phyloP scores from a whole-genome alignment of 495 filamentous ascomycete species.

The Cetradonia linearis region DNA sequence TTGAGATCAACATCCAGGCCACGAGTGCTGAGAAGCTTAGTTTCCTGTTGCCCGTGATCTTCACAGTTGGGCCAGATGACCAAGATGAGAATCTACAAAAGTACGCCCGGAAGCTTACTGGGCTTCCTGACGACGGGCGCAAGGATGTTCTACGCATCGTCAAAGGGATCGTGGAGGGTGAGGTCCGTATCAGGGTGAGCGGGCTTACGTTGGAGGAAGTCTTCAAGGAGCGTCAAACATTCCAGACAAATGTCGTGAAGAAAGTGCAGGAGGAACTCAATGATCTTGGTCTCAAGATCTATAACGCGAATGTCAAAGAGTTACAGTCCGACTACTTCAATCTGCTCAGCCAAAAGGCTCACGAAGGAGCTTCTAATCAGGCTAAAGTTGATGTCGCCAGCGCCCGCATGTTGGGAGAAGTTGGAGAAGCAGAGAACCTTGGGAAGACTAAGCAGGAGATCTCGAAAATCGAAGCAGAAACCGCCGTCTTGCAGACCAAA shows the following conservation, averaged over 20 bases:
- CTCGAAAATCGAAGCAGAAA: conserved; percentile 71
- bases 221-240: conserved; percentile 67
- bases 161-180: conserved; percentile 81
- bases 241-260: conserved; percentile 66
- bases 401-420: conserved; percentile 65
- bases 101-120: conserved; percentile 67
- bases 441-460: conserved; percentile 46
- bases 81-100: conserved; percentile 55
- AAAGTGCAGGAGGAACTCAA: conserved; percentile 67
- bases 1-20: conserved; percentile 62
- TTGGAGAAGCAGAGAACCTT: conserved; percentile 67
- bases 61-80: conserved; percentile 71
- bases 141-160: conserved; percentile 73
- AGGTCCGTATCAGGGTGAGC: conserved; percentile 66
- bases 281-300: conserved; percentile 62
- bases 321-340: conserved; percentile 72
- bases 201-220: conserved; percentile 84
- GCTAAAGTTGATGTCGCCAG: conserved; percentile 70
- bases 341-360: conserved; percentile 66
- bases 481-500: conserved; percentile 71
- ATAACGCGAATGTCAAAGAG: conserved; percentile 76
- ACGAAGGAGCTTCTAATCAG: conserved; percentile 74
- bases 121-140: conserved; percentile 41
- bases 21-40: conserved; percentile 81
- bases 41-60: conserved; percentile 68